phyloP scores from a whole-genome alignment of 2,329 filamentous ascomycete species.

The Cladosporium phlei region DNA sequence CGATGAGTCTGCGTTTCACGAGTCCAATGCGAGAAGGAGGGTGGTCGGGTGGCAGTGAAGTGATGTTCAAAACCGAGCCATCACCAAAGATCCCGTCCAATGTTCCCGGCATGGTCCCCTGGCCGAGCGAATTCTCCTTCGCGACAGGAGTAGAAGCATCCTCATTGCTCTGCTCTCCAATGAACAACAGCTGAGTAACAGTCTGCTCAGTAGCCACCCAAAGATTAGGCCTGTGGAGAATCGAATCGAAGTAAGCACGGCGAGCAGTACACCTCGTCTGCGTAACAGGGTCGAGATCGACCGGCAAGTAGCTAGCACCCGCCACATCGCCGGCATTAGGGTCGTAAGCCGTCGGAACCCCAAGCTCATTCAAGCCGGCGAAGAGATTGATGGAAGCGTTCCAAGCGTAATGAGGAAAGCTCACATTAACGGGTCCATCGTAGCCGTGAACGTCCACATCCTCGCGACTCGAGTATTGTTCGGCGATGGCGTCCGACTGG shows the following conservation, averaged over 20 bases:
- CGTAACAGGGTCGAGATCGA: constrained; percentile 32
- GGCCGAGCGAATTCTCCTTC: constrained; percentile 15
- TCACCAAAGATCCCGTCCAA: constrained; percentile 19
- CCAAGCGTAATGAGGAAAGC: constrained; percentile 41
- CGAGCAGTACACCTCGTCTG: constrained; percentile 40
- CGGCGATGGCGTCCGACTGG: constrained; percentile 28
- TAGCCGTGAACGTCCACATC: constrained; percentile 41
- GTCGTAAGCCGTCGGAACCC: constrained; percentile 35
- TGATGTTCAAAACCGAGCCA: constrained; percentile 15
- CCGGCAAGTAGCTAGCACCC: constrained; percentile 37
- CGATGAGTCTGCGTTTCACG: neutral
- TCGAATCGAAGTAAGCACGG: constrained; percentile 36
- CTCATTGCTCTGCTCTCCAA: constrained; percentile 18
- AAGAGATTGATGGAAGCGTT: constrained; percentile 34
- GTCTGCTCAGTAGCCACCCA: constrained; percentile 34
- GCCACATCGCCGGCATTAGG: constrained; percentile 35
- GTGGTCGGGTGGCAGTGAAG: neutral
- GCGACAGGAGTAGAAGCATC: constrained; percentile 15
- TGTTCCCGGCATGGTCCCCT: constrained; percentile 17
- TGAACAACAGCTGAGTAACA: constrained; percentile 33
- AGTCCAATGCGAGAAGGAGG: neutral
- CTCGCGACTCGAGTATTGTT: constrained; percentile 37
- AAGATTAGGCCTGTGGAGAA: constrained; percentile 32
- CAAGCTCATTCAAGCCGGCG: constrained; percentile 35
- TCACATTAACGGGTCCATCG: constrained; percentile 47